Conservation (phyloP, 2,329 filamentous ascomycete species). For the Pyrenochaeta sp. region DNA sequence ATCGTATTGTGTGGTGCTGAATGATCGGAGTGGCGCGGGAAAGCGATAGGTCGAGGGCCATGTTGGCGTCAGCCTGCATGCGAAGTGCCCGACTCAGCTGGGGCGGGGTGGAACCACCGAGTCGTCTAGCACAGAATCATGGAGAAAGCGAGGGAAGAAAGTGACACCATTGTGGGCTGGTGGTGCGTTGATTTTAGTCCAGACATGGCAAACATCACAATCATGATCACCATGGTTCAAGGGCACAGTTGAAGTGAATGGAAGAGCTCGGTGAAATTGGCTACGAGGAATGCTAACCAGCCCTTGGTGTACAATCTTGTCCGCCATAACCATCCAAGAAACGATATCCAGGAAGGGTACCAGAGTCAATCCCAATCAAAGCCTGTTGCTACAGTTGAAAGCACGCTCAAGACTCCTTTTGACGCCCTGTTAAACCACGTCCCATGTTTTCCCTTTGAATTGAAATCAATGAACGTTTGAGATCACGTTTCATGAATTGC, state of each 20-base stretch:
- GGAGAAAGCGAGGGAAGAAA: constrained; percentile 1
- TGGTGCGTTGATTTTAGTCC: too few relatives aligned
- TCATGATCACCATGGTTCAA: constrained; percentile 8
- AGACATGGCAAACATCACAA: not conserved
- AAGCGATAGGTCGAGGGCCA: constrained; percentile 5
- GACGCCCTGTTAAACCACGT: constrained; percentile 28
- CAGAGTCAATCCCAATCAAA: constrained; percentile 16
- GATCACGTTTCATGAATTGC: constrained; percentile 29
- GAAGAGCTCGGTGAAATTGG: constrained; percentile 33
- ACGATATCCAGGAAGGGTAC: constrained; percentile 25
- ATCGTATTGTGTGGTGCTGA: not conserved
- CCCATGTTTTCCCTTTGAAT: constrained; percentile 21
- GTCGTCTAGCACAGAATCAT: not conserved
- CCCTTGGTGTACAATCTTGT: constrained; percentile 43
- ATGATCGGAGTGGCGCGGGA: constrained; percentile 1
- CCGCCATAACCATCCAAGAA: constrained; percentile 26
- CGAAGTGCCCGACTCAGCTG: not conserved
- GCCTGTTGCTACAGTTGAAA: constrained; percentile 30
- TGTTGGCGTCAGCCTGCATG: constrained; percentile 13
- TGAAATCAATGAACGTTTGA: constrained; percentile 18
- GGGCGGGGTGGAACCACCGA: not conserved
- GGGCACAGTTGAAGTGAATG: constrained; percentile 9
- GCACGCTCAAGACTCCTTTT: constrained; percentile 31
- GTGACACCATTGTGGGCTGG: too few relatives aligned
- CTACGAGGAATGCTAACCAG: constrained; percentile 42